Conservation (phyloP, 768 basidiomycete species). For the Ramaria sp. region DNA sequence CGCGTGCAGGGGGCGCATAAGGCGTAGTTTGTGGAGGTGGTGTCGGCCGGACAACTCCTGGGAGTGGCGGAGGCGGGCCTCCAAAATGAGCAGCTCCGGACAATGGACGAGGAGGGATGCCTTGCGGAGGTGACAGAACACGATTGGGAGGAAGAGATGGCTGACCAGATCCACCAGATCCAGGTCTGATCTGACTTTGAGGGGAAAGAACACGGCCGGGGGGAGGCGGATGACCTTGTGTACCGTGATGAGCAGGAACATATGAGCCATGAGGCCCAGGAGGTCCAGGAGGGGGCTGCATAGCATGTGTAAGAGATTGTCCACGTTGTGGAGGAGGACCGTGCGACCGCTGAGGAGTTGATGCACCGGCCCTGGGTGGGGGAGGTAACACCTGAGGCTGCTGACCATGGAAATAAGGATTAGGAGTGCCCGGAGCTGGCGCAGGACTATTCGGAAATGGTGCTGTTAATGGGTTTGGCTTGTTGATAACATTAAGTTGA, state of each 20-base stretch:
- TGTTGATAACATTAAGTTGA: slow-evolving; percentile 29
- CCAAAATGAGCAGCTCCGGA: slow-evolving; percentile 21
- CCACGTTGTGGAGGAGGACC: slow-evolving; percentile 58
- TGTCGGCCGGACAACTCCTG: slow-evolving; percentile 17
- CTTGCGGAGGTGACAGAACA: slow-evolving; percentile 24
- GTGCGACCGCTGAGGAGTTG: slow-evolving; percentile 15
- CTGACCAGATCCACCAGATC: slow-evolving; percentile 34
- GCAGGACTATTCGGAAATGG: slow-evolving; percentile 71
- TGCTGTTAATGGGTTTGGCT: slow-evolving; percentile 66
- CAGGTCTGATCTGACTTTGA: slow-evolving; percentile 22
- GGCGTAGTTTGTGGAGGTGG: slow-evolving; percentile 20
- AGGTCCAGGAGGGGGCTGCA: slow-evolving; percentile 29
- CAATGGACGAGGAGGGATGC: slow-evolving; percentile 14
- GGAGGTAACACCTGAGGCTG: slow-evolving; percentile 32
- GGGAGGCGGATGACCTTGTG: slow-evolving; percentile 25
- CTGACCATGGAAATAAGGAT: slow-evolving; percentile 26
- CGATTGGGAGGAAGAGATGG: slow-evolving; percentile 35
- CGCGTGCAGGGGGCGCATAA: slow-evolving; percentile 21
- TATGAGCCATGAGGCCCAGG: slow-evolving; percentile 9
- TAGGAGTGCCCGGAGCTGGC: slow-evolving; percentile 18
- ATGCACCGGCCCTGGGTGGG: slow-evolving; percentile 17
- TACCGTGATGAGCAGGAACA: slow-evolving; percentile 10
- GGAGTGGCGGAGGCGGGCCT: slow-evolving; percentile 22
- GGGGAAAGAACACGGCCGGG: slow-evolving; percentile 21
- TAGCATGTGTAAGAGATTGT: neutral